Evolutionary conservation across 768 basidiomycete species (phyloP).

Genomic region (Tylopilus intermedius): DNA sequence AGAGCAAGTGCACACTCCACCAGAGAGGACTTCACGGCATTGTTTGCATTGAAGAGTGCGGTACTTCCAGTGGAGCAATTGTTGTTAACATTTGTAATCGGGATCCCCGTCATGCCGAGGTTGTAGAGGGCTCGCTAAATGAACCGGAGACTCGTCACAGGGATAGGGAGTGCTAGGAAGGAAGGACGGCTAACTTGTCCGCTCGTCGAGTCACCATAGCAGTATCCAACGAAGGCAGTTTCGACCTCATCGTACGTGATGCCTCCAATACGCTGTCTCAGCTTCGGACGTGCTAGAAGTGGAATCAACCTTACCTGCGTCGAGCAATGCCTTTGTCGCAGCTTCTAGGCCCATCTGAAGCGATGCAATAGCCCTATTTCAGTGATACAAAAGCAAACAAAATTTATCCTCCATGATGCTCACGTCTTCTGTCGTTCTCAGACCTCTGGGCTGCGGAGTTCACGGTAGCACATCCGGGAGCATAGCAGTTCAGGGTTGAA

Average conservation of each 20-base stretch:
- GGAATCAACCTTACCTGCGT: slow-evolving; percentile 51
- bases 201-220: slow-evolving; percentile 74
- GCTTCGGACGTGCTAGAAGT: no score
- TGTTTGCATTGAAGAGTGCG: no score
- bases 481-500: no score
- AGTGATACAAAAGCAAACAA: background rate
- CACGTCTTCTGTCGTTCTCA: slow-evolving; percentile 69
- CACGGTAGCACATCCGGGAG: background rate
- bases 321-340: slow-evolving; percentile 79
- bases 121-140: no score
- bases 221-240: slow-evolving; percentile 71
- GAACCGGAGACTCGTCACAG: no score
- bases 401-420: slow-evolving; percentile 12
- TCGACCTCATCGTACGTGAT: slow-evolving; percentile 75
- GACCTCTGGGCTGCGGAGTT: slow-evolving; percentile 52
- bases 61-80: no score
- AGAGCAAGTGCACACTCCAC: no score
- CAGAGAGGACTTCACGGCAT: no score
- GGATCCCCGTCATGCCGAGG: no score
- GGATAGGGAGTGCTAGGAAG: no score
- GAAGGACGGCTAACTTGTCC: slow-evolving; percentile 49
- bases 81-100: no score
- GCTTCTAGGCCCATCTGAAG: slow-evolving; percentile 81
- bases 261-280: slow-evolving; percentile 37
- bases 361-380: background rate